Percentiles rank a stretch among this genome's conserved stretches.
phyloP scores from a whole-genome alignment of 352 stramenopile species.

The Pythium rhizo-oryzae region DNA sequence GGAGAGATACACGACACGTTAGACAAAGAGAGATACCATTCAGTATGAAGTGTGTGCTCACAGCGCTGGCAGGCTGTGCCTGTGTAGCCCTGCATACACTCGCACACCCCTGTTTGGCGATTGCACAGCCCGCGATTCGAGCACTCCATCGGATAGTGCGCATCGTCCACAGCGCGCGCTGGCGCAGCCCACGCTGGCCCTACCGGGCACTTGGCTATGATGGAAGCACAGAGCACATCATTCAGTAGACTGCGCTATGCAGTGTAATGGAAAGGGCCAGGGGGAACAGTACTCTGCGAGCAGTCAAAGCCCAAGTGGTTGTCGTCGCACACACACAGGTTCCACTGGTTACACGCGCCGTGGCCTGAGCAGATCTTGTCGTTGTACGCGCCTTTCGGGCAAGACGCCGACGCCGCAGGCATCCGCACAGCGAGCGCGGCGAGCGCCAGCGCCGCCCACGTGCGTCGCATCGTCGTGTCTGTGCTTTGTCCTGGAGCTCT shows the following conservation, averaged over 20 bases:
- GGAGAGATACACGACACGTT: conserved; percentile 21
- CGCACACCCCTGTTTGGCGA: conserved; percentile 47
- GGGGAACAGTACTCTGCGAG: conserved; percentile 44
- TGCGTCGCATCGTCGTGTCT: neutral
- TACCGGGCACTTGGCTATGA: conserved; percentile 45
- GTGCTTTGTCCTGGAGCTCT: neutral
- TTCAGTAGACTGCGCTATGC: too few species aligned
- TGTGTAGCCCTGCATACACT: conserved; percentile 71
- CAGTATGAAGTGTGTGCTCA: conserved; percentile 28
- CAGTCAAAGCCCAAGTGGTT: conserved; percentile 62
- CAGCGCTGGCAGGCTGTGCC: conserved; percentile 68
- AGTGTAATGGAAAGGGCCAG: neutral
- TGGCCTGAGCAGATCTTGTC: conserved; percentile 63
- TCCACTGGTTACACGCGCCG: conserved; percentile 46
- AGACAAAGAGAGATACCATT: conserved; percentile 3
- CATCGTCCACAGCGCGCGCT: conserved; percentile 49
- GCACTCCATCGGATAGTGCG: conserved; percentile 73
- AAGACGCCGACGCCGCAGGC: conserved; percentile 23
- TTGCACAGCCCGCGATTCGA: conserved; percentile 79
- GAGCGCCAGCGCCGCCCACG: conserved; percentile 4
- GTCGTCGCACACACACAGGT: conserved; percentile 59
- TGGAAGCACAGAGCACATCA: neutral
- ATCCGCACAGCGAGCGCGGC: neutral
- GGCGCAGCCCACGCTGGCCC: conserved; percentile 63
- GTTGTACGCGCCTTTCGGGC: conserved; percentile 50